Evolutionary conservation across 2,329 filamentous ascomycete genomes (phyloP).

Genomic region (Cercospora brassicicola): DNA sequence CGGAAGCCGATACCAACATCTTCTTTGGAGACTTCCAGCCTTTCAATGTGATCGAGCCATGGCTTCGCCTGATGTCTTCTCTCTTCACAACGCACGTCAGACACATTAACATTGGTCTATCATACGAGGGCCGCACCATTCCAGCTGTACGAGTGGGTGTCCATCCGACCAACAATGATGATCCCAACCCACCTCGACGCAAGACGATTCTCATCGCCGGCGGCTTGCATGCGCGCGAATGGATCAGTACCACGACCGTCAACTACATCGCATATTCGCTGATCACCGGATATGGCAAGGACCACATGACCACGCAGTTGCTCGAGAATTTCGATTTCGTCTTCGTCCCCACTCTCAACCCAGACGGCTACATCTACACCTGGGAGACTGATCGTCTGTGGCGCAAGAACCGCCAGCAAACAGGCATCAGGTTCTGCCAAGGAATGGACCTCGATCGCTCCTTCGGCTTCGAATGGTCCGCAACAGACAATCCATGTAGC

Average conservation of each 20-base stretch:
- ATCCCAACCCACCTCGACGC: constrained; percentile 52
- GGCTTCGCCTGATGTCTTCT: constrained; percentile 86
- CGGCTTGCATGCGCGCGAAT: constrained; percentile 90
- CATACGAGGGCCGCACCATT: constrained; percentile 85
- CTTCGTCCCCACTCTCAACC: constrained; percentile 85
- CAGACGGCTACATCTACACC: constrained; percentile 90
- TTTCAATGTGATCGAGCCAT: constrained; percentile 77
- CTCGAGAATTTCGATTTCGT: constrained; percentile 84
- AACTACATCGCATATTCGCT: constrained; percentile 88
- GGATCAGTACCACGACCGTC: constrained; percentile 90
- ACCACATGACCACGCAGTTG: constrained; percentile 68
- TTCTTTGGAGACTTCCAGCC: constrained; percentile 95
- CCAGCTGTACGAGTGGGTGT: constrained; percentile 74
- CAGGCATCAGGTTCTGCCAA: constrained; percentile 75
- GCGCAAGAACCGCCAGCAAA: constrained; percentile 90
- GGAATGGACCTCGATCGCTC: constrained; percentile 87
- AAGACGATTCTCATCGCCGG: constrained; percentile 81
- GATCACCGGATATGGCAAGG: constrained; percentile 78
- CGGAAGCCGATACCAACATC: constrained; percentile 55
- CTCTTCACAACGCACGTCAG: constrained; percentile 83
- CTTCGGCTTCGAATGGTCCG: constrained; percentile 84
- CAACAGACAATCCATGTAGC: constrained; percentile 76
- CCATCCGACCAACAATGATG: constrained; percentile 51
- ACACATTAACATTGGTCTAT: constrained; percentile 74
- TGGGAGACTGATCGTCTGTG: constrained; percentile 91